Percentiles rank a stretch among this genome's conserved stretches.
phyloP scores from a whole-genome alignment of 805 yeast species.

The Myxozyma lipomycoides region DNA sequence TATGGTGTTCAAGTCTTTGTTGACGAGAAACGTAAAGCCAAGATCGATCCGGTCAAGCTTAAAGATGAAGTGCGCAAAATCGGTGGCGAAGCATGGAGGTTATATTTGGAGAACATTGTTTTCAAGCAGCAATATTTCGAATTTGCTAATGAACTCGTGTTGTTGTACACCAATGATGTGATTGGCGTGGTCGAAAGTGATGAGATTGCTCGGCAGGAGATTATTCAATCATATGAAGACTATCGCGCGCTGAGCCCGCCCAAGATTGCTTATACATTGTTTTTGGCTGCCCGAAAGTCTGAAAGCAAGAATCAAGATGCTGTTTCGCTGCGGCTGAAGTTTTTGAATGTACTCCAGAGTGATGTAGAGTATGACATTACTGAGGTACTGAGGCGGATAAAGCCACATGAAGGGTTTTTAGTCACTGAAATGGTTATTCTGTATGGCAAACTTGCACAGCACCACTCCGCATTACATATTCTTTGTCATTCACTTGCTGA shows the following conservation, averaged over 20 bases:
- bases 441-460: slow-evolving; percentile 35
- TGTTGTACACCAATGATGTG: slow-evolving; percentile 37
- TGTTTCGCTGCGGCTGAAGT: slow-evolving; percentile 29
- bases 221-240: slow-evolving; percentile 29
- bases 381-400: slow-evolving; percentile 30
- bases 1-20: slow-evolving; percentile 37
- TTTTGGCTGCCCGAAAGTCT: slow-evolving; percentile 20
- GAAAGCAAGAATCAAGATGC: slow-evolving; percentile 18
- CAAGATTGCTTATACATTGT: slow-evolving; percentile 35
- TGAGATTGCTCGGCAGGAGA: slow-evolving; percentile 19
- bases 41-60: slow-evolving; percentile 33
- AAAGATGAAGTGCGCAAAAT: slow-evolving; percentile 34
- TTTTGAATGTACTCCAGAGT: slow-evolving; percentile 29
- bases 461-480: slow-evolving; percentile 36
- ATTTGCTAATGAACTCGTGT: slow-evolving; percentile 36
- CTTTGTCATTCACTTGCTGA: slow-evolving; percentile 37
- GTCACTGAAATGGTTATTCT: slow-evolving; percentile 37
- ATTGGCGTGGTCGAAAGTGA: slow-evolving; percentile 30
- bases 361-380: slow-evolving; percentile 31
- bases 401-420: slow-evolving; percentile 32
- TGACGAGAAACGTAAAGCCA: slow-evolving; percentile 25
- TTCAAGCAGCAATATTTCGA: slow-evolving; percentile 26
- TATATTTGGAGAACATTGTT: slow-evolving; percentile 38
- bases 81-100: slow-evolving; percentile 39
- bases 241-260: slow-evolving; percentile 35